Evolutionary conservation across 177 flowering plant genomes (phyloP), one percentile per base, ranked within the genome.

Genomic region (Vitis hybrid): DNA sequence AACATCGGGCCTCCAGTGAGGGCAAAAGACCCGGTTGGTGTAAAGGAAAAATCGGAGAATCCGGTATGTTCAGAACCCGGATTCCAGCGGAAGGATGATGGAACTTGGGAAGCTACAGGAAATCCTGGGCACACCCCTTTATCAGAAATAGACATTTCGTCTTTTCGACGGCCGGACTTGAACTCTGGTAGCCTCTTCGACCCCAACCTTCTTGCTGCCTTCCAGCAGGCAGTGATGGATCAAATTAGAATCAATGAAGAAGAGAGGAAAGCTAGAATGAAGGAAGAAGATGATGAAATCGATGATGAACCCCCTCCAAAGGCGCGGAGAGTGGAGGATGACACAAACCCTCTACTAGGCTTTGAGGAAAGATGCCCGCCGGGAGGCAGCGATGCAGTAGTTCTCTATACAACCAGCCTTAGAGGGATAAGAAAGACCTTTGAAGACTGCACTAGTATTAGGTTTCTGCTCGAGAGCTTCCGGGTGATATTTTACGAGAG

Each of bases 351-450:
- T 5, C 39, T 82, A 0, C 50, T 72, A 1, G 77, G 61, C 31
- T 90, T 88, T 56, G 86, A 85, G 62, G 82, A 80, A 64, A 86
- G 66, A 56, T 87, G 96, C 63, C 96, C 94, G 0, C 94, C 97
- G 1, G 93, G 92, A 11, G 98, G 98, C 8, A 69, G 74, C 14
- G 81, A 79, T 3, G 64, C 82, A 0, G 88, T 93, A 7, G 74
- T 95, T 59, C 72, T 95, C 1, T 95, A 93, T 83, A 84, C 93
- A 5, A 95, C 99, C 1, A 88, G 87, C 14, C 82, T 95, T 0
- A 74, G 94, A 63, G 94, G 96, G 48, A 87, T 95, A 9, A 70
- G 99, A 65, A 91, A 89, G 76, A 93, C 97, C 0, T 95, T 93
- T 55, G 94, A 93, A 70, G 93, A 90, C 12, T 93, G 99, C 64